phyloP scores from a whole-genome alignment of 2,329 filamentous ascomycete genomes.

The Cordyceps militaris region DNA sequence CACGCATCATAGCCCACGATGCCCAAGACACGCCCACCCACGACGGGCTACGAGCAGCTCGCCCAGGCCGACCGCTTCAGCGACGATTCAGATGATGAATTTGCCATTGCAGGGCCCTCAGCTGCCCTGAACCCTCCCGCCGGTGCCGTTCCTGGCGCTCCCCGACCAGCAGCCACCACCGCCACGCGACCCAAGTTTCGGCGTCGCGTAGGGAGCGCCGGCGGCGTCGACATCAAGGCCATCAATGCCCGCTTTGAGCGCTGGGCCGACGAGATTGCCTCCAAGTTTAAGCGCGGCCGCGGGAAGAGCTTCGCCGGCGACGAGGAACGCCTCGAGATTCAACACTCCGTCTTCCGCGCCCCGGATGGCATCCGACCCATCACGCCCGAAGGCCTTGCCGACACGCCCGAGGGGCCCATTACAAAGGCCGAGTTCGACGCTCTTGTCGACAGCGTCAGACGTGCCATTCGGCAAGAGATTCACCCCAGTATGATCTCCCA shows the following conservation, averaged over 20 bases:
- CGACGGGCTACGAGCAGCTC: slow-evolving; percentile 78
- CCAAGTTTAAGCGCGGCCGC: slow-evolving; percentile 85
- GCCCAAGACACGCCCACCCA: slow-evolving; percentile 62
- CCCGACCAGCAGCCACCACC: slow-evolving; percentile 34
- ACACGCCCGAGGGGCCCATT: slow-evolving; percentile 58
- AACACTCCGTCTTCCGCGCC: slow-evolving; percentile 93
- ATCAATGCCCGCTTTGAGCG: slow-evolving; percentile 92
- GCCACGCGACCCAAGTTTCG: slow-evolving; percentile 34
- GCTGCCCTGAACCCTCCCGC: slow-evolving; percentile 50
- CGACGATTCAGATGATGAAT: slow-evolving; percentile 62
- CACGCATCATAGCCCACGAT: slow-evolving; percentile 35
- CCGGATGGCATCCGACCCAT: slow-evolving; percentile 80
- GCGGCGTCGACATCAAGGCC: slow-evolving; percentile 93
- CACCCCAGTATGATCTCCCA: slow-evolving; percentile 96
- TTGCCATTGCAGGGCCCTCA: slow-evolving; percentile 45
- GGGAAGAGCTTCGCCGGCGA: slow-evolving; percentile 65
- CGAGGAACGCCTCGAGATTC: slow-evolving; percentile 86
- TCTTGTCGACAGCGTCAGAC: slow-evolving; percentile 81
- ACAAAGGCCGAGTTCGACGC: slow-evolving; percentile 77
- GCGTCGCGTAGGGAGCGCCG: slow-evolving; percentile 57
- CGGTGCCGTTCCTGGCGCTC: slow-evolving; percentile 26
- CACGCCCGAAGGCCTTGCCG: slow-evolving; percentile 66
- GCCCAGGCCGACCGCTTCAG: slow-evolving; percentile 73
- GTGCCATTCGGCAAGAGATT: slow-evolving; percentile 81
- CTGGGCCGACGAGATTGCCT: slow-evolving; percentile 97